phyloP scores from a whole-genome alignment of 2,329 filamentous ascomycete species.

The Phialophora macrospora region DNA sequence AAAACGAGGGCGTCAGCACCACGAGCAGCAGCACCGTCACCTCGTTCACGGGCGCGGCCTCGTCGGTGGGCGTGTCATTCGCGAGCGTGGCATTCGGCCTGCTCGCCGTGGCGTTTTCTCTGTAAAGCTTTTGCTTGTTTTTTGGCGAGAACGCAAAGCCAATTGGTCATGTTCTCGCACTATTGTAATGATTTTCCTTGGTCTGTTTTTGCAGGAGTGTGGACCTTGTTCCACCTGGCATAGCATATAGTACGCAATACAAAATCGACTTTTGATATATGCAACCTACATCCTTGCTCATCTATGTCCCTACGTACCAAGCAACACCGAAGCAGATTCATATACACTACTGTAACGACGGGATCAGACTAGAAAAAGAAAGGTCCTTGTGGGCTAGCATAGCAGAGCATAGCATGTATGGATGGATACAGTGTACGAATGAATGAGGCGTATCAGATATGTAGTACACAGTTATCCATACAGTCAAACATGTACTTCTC shows the following conservation, averaged over 20 bases:
- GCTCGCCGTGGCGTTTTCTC: conserved; percentile 13
- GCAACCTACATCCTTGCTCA: neutral
- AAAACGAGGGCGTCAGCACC: conserved; percentile 15
- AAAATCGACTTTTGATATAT: conserved; percentile 5
- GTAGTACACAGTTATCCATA: too few relatives aligned
- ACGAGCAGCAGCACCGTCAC: conserved; percentile 10
- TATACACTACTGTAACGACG: too few relatives aligned
- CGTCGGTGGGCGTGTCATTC: conserved; percentile 17
- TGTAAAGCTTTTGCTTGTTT: conserved; percentile 10
- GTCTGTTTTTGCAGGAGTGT: neutral
- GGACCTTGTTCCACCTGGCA: neutral
- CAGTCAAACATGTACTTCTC: too few relatives aligned
- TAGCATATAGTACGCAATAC: conserved; percentile 18
- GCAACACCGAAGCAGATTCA: neutral
- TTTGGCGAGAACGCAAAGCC: neutral
- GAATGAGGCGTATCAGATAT: too few relatives aligned
- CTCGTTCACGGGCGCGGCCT: conserved; percentile 34
- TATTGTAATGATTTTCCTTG: neutral
- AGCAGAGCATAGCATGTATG: too few relatives aligned
- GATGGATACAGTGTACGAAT: too few relatives aligned
- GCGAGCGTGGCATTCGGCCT: conserved; percentile 11
- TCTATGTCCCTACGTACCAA: neutral
- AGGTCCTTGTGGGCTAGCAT: too few relatives aligned
- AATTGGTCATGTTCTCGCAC: neutral
- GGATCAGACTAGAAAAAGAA: too few relatives aligned